Evolutionary conservation across 2,329 filamentous ascomycete species (phyloP).

Genomic region (Rosellinia necatrix): DNA sequence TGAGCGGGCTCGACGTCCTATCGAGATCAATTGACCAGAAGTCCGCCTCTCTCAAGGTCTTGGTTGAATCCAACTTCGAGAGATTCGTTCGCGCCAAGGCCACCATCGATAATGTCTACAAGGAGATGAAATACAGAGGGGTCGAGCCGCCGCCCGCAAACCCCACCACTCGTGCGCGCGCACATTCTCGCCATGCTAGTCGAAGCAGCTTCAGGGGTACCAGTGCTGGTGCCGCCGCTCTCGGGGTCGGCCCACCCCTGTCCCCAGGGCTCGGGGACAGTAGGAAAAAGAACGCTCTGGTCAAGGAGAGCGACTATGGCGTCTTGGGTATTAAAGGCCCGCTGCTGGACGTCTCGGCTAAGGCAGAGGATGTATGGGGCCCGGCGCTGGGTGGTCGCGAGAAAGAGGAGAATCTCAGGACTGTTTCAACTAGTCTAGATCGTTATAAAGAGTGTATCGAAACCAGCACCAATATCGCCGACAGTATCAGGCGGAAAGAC

Average conservation of each 20-base stretch:
- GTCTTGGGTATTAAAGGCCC: constrained; percentile 86
- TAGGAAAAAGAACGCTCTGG: constrained; percentile 83
- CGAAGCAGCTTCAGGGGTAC: constrained; percentile 67
- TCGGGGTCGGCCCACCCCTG: constrained; percentile 47
- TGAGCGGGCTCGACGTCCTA: constrained; percentile 82
- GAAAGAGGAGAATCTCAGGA: constrained; percentile 84
- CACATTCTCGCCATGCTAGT: constrained; percentile 70
- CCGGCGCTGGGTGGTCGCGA: constrained; percentile 89
- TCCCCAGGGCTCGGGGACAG: constrained; percentile 54
- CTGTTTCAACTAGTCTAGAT: constrained; percentile 75
- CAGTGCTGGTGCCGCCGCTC: constrained; percentile 35
- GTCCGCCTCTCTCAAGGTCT: constrained; percentile 90
- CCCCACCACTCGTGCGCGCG: constrained; percentile 42
- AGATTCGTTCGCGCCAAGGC: constrained; percentile 96
- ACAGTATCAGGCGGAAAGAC: constrained; percentile 88
- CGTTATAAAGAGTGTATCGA: constrained; percentile 83
- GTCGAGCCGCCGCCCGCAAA: constrained; percentile 56
- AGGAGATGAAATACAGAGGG: constrained; percentile 85
- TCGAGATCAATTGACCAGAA: constrained; percentile 96
- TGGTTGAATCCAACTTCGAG: constrained; percentile 98
- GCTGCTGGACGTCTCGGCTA: constrained; percentile 85
- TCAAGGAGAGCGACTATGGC: constrained; percentile 91
- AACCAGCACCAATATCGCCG: constrained; percentile 74
- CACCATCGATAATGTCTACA: constrained; percentile 98
- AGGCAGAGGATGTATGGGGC: constrained; percentile 97